Percentiles rank a stretch among this genome's conserved stretches.
phyloP scores from a whole-genome alignment of 495 filamentous ascomycete genomes.

The Lasiosphaeria ovina region DNA sequence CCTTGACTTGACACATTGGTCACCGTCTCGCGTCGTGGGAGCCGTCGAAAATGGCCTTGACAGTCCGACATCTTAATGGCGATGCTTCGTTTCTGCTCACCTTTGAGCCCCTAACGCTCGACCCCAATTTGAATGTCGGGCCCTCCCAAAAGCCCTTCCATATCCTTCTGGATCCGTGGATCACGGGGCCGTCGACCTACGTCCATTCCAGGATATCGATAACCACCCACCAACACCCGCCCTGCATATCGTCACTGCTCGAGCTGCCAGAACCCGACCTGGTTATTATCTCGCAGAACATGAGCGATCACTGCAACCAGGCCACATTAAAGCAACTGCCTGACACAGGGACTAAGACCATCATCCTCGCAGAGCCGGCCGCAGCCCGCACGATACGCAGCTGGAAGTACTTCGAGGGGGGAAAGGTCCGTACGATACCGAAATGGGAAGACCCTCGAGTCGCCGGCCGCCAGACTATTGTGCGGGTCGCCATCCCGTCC shows the following conservation, averaged over 20 bases:
- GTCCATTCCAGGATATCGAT: conserved; percentile 61
- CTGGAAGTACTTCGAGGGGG: conserved; percentile 64
- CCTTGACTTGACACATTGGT: neutral
- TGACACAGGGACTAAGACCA: conserved; percentile 46
- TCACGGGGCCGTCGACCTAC: conserved; percentile 59
- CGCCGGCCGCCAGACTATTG: conserved; percentile 36
- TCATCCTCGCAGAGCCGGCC: conserved; percentile 62
- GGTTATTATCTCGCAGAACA: conserved; percentile 67
- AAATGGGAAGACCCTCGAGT: conserved; percentile 51
- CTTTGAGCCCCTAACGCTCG: conserved; percentile 51
- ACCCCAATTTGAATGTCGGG: conserved; percentile 20
- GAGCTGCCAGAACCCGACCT: conserved; percentile 63
- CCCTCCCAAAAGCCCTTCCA: conserved; percentile 53
- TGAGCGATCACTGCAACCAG: conserved; percentile 69
- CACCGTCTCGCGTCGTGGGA: neutral
- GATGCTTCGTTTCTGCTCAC: conserved; percentile 69
- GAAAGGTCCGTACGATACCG: conserved; percentile 51
- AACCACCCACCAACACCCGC: conserved; percentile 49
- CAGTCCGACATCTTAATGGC: conserved; percentile 63
- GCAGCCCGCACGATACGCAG: conserved; percentile 59
- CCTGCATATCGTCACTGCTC: conserved; percentile 57
- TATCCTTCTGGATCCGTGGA: conserved; percentile 71
- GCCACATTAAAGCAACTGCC: conserved; percentile 63
- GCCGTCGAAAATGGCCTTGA: conserved; percentile 55
- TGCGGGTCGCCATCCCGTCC: conserved; percentile 45